Conservation (phyloP, 208 protist species). For the Trypanosomatidae sp. region DNA sequence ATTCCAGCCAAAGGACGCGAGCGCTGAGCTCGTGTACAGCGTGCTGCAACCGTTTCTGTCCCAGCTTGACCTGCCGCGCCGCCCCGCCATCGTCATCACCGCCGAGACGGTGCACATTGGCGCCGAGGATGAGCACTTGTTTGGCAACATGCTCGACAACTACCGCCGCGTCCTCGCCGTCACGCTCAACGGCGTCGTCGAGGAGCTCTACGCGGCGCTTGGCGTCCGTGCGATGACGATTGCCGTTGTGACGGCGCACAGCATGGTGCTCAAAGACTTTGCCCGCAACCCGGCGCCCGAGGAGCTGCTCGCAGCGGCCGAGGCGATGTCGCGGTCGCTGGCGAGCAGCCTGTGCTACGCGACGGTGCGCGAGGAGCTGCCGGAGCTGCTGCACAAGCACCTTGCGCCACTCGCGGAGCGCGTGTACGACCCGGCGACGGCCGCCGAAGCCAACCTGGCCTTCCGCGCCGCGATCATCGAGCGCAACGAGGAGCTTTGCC, state of each 20-base stretch:
- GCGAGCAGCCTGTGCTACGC: constrained; percentile 66
- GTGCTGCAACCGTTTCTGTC: constrained; percentile 6
- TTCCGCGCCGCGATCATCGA: constrained; percentile 6
- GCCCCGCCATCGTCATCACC: constrained; percentile 34
- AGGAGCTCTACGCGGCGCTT: constrained; percentile 75
- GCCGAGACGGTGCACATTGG: constrained; percentile 28
- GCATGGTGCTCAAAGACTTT: constrained; percentile 96
- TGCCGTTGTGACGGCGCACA: constrained; percentile 78
- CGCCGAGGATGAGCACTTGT: constrained; percentile 14
- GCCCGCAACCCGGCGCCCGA: constrained; percentile 82
- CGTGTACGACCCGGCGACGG: constrained; percentile 5
- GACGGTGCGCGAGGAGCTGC: constrained; percentile 91
- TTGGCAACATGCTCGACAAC: constrained; percentile 7
- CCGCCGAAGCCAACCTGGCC: constrained; percentile 3
- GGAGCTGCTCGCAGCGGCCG: constrained; percentile 36
- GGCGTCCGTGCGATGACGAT: constrained; percentile 94
- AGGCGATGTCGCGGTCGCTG: constrained; percentile 72
- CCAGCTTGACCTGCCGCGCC: constrained; percentile 12
- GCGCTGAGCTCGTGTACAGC: constrained; percentile 3
- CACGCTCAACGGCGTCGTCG: constrained; percentile 76
- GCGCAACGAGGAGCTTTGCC: constrained; percentile 55
- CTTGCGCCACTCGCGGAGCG: constrained; percentile 9
- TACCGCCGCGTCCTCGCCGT: constrained; percentile 27
- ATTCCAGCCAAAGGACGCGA: constrained; percentile 67
- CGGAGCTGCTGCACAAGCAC: constrained; percentile 20